phyloP scores from a whole-genome alignment of 2,329 filamentous ascomycete species.

The Iodosphaeria phyllophila region DNA sequence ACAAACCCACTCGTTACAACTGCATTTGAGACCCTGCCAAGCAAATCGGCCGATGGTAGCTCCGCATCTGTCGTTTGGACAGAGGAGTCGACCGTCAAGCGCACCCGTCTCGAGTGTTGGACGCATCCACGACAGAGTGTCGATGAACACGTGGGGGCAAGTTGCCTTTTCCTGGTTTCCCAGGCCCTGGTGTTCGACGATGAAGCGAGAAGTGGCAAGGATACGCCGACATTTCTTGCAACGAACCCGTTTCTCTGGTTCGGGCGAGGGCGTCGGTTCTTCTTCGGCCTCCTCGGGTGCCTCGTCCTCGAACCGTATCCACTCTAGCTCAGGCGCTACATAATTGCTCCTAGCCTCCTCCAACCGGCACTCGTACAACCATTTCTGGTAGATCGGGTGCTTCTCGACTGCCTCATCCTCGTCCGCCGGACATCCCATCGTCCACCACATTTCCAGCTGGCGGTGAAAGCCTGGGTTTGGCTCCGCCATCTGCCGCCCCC shows the following conservation, averaged over 20 bases:
- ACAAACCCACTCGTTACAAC: slow-evolving; percentile 76
- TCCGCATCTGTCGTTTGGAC: slow-evolving; percentile 60
- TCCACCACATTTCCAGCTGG: slow-evolving; percentile 72
- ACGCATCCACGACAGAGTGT: slow-evolving; percentile 92
- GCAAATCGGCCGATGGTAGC: slow-evolving; percentile 82
- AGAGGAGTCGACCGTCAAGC: slow-evolving; percentile 69
- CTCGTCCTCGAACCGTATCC: slow-evolving; percentile 70
- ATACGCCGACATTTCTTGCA: slow-evolving; percentile 80
- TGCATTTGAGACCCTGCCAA: slow-evolving; percentile 91
- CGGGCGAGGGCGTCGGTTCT: slow-evolving; percentile 10
- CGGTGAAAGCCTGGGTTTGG: slow-evolving; percentile 85
- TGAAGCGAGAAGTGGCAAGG: slow-evolving; percentile 37
- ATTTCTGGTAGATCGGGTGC: slow-evolving; percentile 64
- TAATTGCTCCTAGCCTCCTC: slow-evolving; percentile 46
- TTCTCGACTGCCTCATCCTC: slow-evolving; percentile 35
- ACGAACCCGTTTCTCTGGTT: slow-evolving; percentile 49
- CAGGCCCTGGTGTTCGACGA: slow-evolving; percentile 40
- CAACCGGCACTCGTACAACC: slow-evolving; percentile 35
- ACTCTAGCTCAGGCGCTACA: slow-evolving; percentile 55
- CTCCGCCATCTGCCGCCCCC: slow-evolving; percentile 59
- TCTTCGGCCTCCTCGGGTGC: slow-evolving; percentile 29
- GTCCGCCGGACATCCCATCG: slow-evolving; percentile 59
- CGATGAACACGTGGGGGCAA: slow-evolving; percentile 80
- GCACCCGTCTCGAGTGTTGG: slow-evolving; percentile 61
- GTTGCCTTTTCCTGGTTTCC: slow-evolving; percentile 5